Conservation (phyloP, 805 yeast species). For the Blastobotrys attinorum region DNA sequence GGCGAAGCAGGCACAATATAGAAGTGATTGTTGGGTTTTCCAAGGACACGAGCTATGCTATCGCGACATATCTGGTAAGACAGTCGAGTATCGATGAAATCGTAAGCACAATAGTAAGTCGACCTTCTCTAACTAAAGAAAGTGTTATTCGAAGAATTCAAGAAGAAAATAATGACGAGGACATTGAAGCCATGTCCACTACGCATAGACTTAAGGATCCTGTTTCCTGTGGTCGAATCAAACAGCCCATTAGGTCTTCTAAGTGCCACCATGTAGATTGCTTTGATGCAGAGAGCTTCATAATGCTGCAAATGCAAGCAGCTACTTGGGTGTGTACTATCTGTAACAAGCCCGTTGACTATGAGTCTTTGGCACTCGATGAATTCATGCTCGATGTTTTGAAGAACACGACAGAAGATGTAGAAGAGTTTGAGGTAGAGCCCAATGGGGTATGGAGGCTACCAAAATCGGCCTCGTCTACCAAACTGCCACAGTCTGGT, state of each 20-base stretch:
- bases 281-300: slow-evolving; percentile 70
- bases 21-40: slow-evolving; percentile 1
- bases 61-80: slow-evolving; percentile 56
- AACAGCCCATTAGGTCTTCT: slow-evolving; percentile 60
- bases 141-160: slow-evolving; percentile 44
- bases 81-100: slow-evolving; percentile 36
- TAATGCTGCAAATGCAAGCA: slow-evolving; percentile 68
- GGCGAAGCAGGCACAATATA: slow-evolving; percentile 1
- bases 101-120: slow-evolving; percentile 33
- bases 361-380: slow-evolving; percentile 59
- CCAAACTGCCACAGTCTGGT: not conserved
- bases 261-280: slow-evolving; percentile 79
- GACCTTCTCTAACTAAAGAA: slow-evolving; percentile 46
- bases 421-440: slow-evolving; percentile 58
- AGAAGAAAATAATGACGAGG: slow-evolving; percentile 55
- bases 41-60: slow-evolving; percentile 6
- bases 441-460: slow-evolving; percentile 69
- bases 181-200: slow-evolving; percentile 57
- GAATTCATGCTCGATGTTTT: slow-evolving; percentile 66
- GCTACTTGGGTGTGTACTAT: slow-evolving; percentile 88
- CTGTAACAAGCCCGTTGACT: slow-evolving; percentile 48
- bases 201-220: slow-evolving; percentile 72
- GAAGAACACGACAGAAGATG: slow-evolving; percentile 41
- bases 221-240: slow-evolving; percentile 60
- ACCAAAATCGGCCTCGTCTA: slow-evolving; percentile 20